A percentile compares a stretch with the other conserved stretches of the same genome.
Evolutionary conservation across 176 grass and related monocot species (phyloP).

Genomic region (Avena eriantha): DNA sequence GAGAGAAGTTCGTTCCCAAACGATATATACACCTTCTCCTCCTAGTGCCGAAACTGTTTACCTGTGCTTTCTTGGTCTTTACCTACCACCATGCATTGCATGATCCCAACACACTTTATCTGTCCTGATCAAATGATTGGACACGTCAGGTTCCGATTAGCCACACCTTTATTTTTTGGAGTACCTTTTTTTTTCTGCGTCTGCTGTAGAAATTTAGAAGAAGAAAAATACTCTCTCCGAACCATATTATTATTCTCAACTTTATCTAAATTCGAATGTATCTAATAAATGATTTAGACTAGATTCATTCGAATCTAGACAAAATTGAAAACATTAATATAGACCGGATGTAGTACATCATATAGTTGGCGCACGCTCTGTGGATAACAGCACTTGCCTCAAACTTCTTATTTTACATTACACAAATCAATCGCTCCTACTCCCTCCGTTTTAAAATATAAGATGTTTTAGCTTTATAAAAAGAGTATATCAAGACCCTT

Average conservation of each 20-base stretch:
- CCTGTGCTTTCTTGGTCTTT: constrained; percentile 12
- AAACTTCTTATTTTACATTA: background rate
- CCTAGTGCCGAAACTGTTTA: background rate
- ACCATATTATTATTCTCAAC: too few relatives aligned
- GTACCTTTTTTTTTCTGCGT: background rate
- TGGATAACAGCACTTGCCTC: constrained; percentile 28
- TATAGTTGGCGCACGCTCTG: constrained; percentile 10
- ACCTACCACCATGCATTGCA: constrained; percentile 41
- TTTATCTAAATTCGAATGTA: too few relatives aligned
- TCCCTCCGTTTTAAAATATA: too few relatives aligned
- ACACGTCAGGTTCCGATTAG: constrained; percentile 21
- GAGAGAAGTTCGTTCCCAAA: background rate
- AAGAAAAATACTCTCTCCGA: background rate
- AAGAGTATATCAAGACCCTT: too few relatives aligned
- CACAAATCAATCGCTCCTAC: background rate
- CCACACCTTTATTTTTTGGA: constrained; percentile 13
- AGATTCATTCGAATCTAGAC: too few relatives aligned
- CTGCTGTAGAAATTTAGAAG: constrained; percentile 16
- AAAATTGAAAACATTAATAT: too few relatives aligned
- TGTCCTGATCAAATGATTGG: constrained; percentile 47
- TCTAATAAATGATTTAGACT: too few relatives aligned
- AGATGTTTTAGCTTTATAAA: too few relatives aligned
- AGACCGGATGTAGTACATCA: too few relatives aligned
- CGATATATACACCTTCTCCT: too few relatives aligned
- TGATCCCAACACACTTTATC: constrained; percentile 30